Percentiles rank a stretch among this genome's conserved stretches.
These are phyloP conservation scores for Leucocoprinus leucothites DNA, from an alignment of 768 basidiomycete genomes.

Conservation along the genomic window DNA sequence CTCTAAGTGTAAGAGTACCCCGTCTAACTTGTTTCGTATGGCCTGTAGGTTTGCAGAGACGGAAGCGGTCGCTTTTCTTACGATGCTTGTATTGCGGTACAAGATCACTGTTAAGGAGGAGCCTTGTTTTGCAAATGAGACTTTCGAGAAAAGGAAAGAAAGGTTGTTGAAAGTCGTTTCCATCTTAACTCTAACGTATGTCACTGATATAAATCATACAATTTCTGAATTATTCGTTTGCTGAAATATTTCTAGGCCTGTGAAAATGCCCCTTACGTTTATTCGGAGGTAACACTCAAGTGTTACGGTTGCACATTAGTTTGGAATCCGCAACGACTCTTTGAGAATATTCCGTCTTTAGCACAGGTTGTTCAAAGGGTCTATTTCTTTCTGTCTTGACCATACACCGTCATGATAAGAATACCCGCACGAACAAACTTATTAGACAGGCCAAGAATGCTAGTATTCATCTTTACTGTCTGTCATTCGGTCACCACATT, in stretches of 20 bases:
- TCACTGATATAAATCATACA: not conserved
- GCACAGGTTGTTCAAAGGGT: no score
- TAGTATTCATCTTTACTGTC: no score
- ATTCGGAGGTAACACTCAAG: conserved; percentile 3
- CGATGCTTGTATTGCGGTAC: conserved; percentile 41
- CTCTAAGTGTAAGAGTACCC: no score
- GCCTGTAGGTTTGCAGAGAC: conserved; percentile 43
- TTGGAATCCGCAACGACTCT: no score
- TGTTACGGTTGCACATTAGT: no score
- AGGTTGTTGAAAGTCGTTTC: conserved; percentile 31
- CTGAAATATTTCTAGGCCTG: not conserved
- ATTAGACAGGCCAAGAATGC: no score
- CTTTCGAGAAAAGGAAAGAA: conserved; percentile 37
- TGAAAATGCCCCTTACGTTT: not conserved
- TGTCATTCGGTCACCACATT: no score
- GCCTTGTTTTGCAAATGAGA: conserved; percentile 40
- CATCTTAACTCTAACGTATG: conserved; percentile 27
- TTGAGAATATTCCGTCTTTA: no score
- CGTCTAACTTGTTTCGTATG: no score
- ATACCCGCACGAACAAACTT: no score
- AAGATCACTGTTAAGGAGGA: conserved; percentile 46
- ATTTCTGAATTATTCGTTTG: not conserved
- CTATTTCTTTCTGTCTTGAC: no score
- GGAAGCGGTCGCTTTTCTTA: conserved; percentile 43
- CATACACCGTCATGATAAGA: no score